Base-by-base conservation (phyloP, 169 alveolate species). In the Babesia gibsoni region DNA sequence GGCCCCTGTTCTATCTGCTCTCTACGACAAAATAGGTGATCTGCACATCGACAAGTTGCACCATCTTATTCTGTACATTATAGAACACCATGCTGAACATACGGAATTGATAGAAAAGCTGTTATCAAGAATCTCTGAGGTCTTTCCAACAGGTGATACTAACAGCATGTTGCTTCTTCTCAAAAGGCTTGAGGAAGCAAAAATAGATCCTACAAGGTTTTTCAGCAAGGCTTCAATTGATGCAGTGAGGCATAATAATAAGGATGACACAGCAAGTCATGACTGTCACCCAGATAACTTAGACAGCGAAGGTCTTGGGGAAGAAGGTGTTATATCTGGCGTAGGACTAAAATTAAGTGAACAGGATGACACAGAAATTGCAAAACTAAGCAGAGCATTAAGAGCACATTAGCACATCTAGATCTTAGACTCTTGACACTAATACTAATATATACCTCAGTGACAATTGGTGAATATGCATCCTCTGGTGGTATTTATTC, bases 71-170 rank as follows among this genome's bases (percentile, higher is more conserved):
- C 20, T 61, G 4, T 61, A 61, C 36, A 43, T 23, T 22, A 45
- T 61, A 23, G 72, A 61, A 20, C 7, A 61, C 58, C 72, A 61
- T 23, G 72, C 61, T 18, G 72, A 58, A 0, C 46, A 48, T 46
- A 45, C 58, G 25, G 49, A 10, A 6, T 14, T 61, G 25, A 43
- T 61, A 0, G 58, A 37, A 22, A 61, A 46, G 20, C 8, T 61
- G 58, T 56, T 20, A 18, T n/a, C 43, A 12, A 42, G 72, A 4
- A 23, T 61, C n/a, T 41, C 59, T 36, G 36, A 3, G 16, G 45
- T 45, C 20, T 29, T 48, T 7, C 52, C 42, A 8, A 14, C 36
- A 29, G 30, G 32, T 7, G 37, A n/a, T 36, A 46, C 42, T 50
- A 56, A 61, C 48, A 42, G 35, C 22, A 30, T 61, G 1, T 56